A percentile compares a stretch with the other conserved stretches of the same genome.
Evolutionary conservation across 1,139 yeast species (phyloP).

Genomic region (Debaryomyces fabryi): DNA sequence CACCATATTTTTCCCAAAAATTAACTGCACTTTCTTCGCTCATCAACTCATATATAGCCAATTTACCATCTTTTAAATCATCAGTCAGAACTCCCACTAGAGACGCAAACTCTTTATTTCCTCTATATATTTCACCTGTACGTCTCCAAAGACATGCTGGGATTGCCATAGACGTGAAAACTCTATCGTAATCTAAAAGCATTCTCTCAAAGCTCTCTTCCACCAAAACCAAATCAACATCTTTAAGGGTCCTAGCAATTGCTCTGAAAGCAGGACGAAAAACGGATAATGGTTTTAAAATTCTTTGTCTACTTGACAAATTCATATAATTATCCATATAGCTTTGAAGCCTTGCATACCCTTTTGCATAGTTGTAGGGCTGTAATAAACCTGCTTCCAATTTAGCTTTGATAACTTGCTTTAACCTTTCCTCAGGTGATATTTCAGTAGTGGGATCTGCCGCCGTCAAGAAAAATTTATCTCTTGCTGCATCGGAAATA

Average conservation of each 20-base stretch:
- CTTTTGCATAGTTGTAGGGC: constrained; percentile 93
- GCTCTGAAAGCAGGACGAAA: constrained; percentile 95
- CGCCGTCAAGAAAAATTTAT: constrained; percentile 91
- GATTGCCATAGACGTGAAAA: constrained; percentile 95
- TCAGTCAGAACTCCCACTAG: constrained; percentile 91
- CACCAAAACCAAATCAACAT: constrained; percentile 87
- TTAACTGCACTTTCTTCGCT: constrained; percentile 97
- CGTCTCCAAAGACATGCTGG: constrained; percentile 98
- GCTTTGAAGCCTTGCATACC: constrained; percentile 85
- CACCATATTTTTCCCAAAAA: constrained; percentile 97
- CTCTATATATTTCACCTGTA: constrained; percentile 94
- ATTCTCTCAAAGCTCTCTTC: constrained; percentile 95
- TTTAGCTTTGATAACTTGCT: constrained; percentile 95
- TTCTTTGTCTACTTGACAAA: constrained; percentile 80
- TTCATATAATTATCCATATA: constrained; percentile 96
- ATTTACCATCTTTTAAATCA: constrained; percentile 87
- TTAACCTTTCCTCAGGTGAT: constrained; percentile 91
- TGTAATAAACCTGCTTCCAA: constrained; percentile 90
- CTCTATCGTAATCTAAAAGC: constrained; percentile 91
- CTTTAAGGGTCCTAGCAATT: constrained; percentile 86
- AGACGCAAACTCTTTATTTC: constrained; percentile 95
- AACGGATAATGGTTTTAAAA: constrained; percentile 80
- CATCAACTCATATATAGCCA: constrained; percentile 93
- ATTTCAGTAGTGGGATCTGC: constrained; percentile 96
- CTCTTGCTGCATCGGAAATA: constrained; percentile 80